Base-by-base conservation (phyloP, 192 early-diverging fungal species). In the Gigaspora rosea region DNA sequence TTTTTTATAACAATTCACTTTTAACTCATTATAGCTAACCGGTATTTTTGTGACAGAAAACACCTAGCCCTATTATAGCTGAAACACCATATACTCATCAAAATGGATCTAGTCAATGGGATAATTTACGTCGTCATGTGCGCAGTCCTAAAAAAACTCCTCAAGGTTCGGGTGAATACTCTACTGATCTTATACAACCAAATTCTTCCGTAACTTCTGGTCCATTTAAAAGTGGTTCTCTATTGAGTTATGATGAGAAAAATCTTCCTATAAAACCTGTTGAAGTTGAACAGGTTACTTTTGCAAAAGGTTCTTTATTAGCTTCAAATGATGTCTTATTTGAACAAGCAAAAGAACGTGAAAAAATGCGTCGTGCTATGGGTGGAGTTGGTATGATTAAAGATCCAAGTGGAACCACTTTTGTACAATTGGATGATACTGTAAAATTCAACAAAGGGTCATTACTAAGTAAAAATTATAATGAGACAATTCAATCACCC, bases 341-440 rank as follows among this genome's bases (percentile, higher is more conserved):
- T 62, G 74, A 75, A 51, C 13, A 64, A 33, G 47, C n/a, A 33
- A 75, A 65, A 75, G 74, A 75, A 75, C 22, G 57, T 50, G 62
- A 65, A 65, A 65, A 75, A 75, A 18, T 35, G 11, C 54, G 57
- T 51, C 48, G 41, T 27, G 61, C 58, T 15, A 35, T n/a, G 13
- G 50, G 33, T n/a, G 74, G 74, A 1, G 20, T 54, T 7, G 68
- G 68, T 51, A 33, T 36, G 12, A 33, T 49, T 3, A 52, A 49
- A 52, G 48, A 71, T 52, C 12, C 27, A 13, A 71, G 32, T 71
- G 50, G 35, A 27, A 13, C 3, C 9, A 74, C 72, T 0, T 64
- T 65, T 27, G 48, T 75, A 16, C 33, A 75, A 20, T 5, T 75
- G 8, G n/a, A 65, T 75, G 33, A 65, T 16, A n/a, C 35, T 20